Evolutionary conservation across 2,329 filamentous ascomycete genomes (phyloP).

Genomic region (Cordyceps fumosorosea): DNA sequence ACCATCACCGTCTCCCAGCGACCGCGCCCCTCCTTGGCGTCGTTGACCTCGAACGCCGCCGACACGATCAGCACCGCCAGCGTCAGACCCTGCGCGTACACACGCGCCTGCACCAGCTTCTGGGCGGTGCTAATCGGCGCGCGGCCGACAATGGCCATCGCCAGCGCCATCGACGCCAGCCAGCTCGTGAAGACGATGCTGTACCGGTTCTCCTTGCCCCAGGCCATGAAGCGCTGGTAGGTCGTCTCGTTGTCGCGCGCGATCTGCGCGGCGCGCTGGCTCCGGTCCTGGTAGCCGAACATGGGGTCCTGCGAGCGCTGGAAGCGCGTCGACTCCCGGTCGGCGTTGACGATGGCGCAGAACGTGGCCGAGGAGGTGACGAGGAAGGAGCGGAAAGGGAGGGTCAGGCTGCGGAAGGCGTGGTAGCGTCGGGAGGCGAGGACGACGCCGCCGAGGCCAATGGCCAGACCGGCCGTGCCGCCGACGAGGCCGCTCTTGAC

Average conservation of each 20-base stretch:
- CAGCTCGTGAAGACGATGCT: constrained; percentile 76
- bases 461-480: constrained; percentile 57
- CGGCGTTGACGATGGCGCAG: constrained; percentile 79
- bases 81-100: constrained; percentile 87
- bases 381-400: constrained; percentile 89
- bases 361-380: constrained; percentile 78
- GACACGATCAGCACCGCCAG: constrained; percentile 76
- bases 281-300: constrained; percentile 58
- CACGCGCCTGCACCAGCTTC: constrained; percentile 89
- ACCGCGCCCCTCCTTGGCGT: constrained; percentile 68
- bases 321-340: constrained; percentile 59
- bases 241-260: constrained; percentile 49
- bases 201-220: constrained; percentile 77
- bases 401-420: constrained; percentile 71
- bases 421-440: constrained; percentile 64
- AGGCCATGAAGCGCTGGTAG: constrained; percentile 59
- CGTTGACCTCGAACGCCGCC: constrained; percentile 72
- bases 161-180: constrained; percentile 71
- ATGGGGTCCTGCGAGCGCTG: constrained; percentile 64
- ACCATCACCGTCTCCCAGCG: constrained; percentile 82
- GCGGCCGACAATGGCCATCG: constrained; percentile 69
- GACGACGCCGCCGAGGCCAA: constrained; percentile 63
- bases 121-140: constrained; percentile 69
- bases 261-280: constrained; percentile 49
- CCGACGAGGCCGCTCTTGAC: constrained; percentile 74